Evolutionary conservation across 2,329 filamentous ascomycete genomes (phyloP).

Genomic region (Apiospora aurea): DNA sequence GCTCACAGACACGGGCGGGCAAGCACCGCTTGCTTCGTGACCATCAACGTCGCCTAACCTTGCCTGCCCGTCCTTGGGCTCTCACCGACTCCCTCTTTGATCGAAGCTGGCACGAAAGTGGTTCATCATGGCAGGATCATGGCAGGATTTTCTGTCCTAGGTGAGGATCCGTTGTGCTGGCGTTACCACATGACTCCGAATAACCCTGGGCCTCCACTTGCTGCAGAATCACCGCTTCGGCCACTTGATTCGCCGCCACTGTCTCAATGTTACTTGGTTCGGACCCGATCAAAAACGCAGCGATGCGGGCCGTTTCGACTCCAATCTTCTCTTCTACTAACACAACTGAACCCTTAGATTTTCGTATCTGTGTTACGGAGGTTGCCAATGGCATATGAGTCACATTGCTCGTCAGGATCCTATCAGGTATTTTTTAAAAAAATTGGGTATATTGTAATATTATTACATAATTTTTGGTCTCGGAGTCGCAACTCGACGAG

Average conservation of each 20-base stretch:
- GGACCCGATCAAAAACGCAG: constrained; percentile 12
- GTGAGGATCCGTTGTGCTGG: constrained; percentile 7
- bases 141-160: not conserved
- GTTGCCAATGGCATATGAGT: constrained; percentile 22
- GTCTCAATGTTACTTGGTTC: not conserved
- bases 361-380: not conserved
- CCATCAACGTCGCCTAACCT: constrained; percentile 17
- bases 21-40: constrained; percentile 8
- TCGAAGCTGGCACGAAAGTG: not conserved
- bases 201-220: constrained; percentile 19
- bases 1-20: not conserved
- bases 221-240: constrained; percentile 7
- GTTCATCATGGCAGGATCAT: not conserved
- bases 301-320: constrained; percentile 8
- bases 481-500: constrained; percentile 29
- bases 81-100: constrained; percentile 2
- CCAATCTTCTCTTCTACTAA: not conserved
- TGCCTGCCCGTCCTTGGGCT: constrained; percentile 2
- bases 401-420: constrained; percentile 5
- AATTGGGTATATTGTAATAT: constrained; percentile 23
- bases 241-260: constrained; percentile 6
- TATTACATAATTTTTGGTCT: constrained; percentile 26
- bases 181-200: constrained; percentile 17
- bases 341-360: not conserved
- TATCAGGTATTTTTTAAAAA: not conserved